Base-by-base conservation (phyloP, 1,139 yeast species). In the Waltiozyma sp. region DNA sequence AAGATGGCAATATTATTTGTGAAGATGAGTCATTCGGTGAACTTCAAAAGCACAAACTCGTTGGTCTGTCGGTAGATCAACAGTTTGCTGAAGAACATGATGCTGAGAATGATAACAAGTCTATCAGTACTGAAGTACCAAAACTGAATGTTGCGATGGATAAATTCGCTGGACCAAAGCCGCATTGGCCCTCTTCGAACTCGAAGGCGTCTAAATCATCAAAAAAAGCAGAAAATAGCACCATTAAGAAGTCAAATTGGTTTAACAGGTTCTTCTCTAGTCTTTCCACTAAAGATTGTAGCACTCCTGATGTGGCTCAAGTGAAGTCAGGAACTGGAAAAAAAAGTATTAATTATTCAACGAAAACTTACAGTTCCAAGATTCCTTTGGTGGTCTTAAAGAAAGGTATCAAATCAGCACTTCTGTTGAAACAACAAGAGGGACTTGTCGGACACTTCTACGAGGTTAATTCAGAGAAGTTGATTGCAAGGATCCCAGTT, bases 371-470 rank as follows among this genome's bases (percentile, higher is more conserved):
- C 44, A 41, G 44, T 1, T 44, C 53, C 11, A 38, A 47, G 13
- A 46, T 57, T 24, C 52, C 55, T 13, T 45, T 55, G 16, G 42
- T 47, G 11, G 45, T 46, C 11, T 43, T 56, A 28, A 56, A 50
- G 42, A 52, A 47, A 37, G 51, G 56, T 26, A 49, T 55, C 37
- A 50, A 50, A 37, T 45, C 47, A 28, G 53, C 74, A 24, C 56
- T 75, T 42, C 70, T 69, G 50, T 59, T 73, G 55, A 72, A 73
- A 52, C 62, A 65, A 43, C 65, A 72, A 45, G 80, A 75, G 56
- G 80, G 80, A 0, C 64, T 77, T 2, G 63, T 75, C 70, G 70
- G 54, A 65, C 66, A 51, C 4, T 38, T 51, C 4, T 40, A 43
- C 13, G 53, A 50, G 13, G 72, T 68, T 47, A 66, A 66, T n/a